Conservation (phyloP, 768 basidiomycete genomes). For the Punctularia strigosozonata region DNA sequence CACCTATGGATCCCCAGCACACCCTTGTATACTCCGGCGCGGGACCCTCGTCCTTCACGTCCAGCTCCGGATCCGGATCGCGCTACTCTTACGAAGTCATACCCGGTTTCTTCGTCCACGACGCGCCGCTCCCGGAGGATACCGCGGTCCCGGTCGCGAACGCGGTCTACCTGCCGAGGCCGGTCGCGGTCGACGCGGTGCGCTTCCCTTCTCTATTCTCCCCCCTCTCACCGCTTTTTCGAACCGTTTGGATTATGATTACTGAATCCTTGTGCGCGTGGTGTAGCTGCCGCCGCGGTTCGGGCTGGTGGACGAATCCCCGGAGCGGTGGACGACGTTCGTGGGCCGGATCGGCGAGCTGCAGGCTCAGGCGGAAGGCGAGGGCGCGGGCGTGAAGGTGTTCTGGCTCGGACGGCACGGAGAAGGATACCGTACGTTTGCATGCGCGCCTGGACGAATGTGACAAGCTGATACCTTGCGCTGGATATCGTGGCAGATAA, state of each 20-base stretch:
- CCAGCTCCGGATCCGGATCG: too few relatives aligned
- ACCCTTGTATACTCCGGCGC: too few relatives aligned
- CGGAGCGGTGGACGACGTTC: slow-evolving; percentile 39
- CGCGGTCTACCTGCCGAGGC: too few relatives aligned
- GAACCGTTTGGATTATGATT: neutral
- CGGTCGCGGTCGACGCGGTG: too few relatives aligned
- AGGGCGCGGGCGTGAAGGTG: slow-evolving; percentile 41
- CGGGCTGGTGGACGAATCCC: slow-evolving; percentile 40
- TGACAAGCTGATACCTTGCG: too few relatives aligned
- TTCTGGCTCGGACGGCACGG: slow-evolving; percentile 63
- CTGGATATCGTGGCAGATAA: slow-evolving; percentile 65
- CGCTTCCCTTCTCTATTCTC: neutral
- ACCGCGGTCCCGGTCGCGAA: too few relatives aligned
- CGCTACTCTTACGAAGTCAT: too few relatives aligned
- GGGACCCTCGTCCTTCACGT: too few relatives aligned
- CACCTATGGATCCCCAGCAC: too few relatives aligned
- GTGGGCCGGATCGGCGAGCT: slow-evolving; percentile 28
- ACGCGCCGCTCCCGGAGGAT: too few relatives aligned
- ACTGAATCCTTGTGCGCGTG: neutral
- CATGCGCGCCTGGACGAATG: too few relatives aligned
- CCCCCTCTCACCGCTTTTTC: slow-evolving; percentile 1
- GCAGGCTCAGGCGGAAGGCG: slow-evolving; percentile 25
- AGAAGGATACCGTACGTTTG: slow-evolving; percentile 52
- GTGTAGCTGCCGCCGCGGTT: slow-evolving; percentile 43
- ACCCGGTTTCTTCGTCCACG: too few relatives aligned